A percentile compares a stretch with the other conserved stretches of the same genome.
These are phyloP conservation scores for Liquidambar formosana DNA, from an alignment of 164 flowering plant species.

Conservation along the genomic window DNA sequence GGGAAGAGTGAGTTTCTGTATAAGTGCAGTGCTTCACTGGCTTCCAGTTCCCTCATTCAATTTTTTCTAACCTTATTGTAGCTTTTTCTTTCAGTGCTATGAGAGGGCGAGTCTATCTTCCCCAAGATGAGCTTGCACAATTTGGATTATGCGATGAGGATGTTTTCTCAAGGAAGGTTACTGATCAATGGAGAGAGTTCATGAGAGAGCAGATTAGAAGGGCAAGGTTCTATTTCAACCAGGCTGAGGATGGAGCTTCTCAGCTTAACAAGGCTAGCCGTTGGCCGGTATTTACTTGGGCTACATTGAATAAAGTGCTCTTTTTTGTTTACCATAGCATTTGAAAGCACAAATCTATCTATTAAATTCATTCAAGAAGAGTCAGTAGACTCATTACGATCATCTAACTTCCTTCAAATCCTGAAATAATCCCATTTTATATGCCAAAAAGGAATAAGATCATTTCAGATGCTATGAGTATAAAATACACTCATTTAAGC, in stretches of 20 bases:
- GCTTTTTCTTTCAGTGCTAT: constrained; percentile 44
- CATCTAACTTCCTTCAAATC: neutral
- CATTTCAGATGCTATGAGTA: neutral
- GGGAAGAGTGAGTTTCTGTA: constrained; percentile 68
- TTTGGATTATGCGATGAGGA: constrained; percentile 66
- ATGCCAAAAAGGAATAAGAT: neutral
- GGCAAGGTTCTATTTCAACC: constrained; percentile 59
- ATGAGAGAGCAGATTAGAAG: constrained; percentile 76
- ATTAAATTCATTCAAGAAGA: no score
- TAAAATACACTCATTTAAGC: neutral
- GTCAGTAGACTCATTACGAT: no score
- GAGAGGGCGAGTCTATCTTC: constrained; percentile 81
- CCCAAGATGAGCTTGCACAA: constrained; percentile 78
- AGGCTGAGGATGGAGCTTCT: constrained; percentile 72
- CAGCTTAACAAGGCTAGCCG: constrained; percentile 69
- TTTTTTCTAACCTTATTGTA: neutral
- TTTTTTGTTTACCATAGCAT: no score
- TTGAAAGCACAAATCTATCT: no score
- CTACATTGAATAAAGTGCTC: no score
- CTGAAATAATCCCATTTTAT: neutral
- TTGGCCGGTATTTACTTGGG: constrained; percentile 55
- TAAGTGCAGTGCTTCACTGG: no score
- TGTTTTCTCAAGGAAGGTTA: constrained; percentile 55
- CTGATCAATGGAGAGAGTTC: constrained; percentile 64
- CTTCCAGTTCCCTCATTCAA: neutral